Evolutionary conservation across 768 basidiomycete genomes (phyloP).

Genomic region (Russula virescens): DNA sequence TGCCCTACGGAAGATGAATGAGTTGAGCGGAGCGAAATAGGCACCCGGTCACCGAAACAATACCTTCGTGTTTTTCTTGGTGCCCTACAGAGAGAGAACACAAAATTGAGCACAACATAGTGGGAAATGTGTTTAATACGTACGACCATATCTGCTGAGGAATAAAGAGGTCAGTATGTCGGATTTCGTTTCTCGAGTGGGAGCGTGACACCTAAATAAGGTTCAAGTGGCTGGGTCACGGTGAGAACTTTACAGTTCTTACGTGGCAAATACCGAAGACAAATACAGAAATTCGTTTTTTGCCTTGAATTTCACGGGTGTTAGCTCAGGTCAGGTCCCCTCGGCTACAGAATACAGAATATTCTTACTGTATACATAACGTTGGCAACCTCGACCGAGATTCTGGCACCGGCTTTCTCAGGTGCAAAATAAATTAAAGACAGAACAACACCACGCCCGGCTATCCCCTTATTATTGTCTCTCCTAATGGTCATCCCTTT

Average conservation of each 20-base stretch:
- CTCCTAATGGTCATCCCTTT: constrained; percentile 29
- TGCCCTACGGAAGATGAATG: constrained; percentile 39
- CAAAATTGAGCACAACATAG: neutral
- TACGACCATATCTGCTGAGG: constrained; percentile 50
- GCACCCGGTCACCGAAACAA: neutral
- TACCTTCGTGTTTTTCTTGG: constrained; percentile 23
- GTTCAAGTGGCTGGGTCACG: constrained; percentile 48
- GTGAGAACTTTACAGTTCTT: constrained; percentile 32
- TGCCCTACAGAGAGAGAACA: constrained; percentile 2
- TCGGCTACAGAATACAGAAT: too few relatives aligned
- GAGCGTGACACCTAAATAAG: constrained; percentile 37
- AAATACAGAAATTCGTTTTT: constrained; percentile 1
- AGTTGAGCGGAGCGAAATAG: neutral
- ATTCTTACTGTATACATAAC: too few relatives aligned
- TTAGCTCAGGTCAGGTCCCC: too few relatives aligned
- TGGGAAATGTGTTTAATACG: constrained; percentile 27
- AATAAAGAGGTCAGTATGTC: constrained; percentile 25
- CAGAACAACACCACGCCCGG: neutral
- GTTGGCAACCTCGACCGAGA: neutral
- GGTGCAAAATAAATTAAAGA: neutral
- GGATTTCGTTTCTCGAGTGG: neutral
- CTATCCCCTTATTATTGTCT: constrained; percentile 13
- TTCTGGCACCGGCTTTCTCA: neutral
- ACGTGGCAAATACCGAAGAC: constrained; percentile 26
- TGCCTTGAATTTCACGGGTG: too few relatives aligned